phyloP scores from a whole-genome alignment of 768 basidiomycete species.

The Tubosaeta sp. region DNA sequence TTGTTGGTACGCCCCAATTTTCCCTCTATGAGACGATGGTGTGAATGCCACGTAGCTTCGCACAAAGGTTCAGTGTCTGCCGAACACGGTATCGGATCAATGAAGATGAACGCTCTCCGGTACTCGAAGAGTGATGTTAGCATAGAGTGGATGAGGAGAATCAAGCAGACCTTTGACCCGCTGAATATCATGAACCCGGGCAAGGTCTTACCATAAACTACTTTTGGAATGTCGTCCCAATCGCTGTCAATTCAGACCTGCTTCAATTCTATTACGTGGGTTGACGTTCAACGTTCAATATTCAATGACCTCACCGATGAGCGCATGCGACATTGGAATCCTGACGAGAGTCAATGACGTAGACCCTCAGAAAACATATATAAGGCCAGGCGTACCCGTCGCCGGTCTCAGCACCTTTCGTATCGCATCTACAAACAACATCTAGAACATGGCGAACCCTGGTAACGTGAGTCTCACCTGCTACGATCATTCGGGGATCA shows the following conservation, averaged over 20 bases:
- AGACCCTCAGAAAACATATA: constrained; percentile 10
- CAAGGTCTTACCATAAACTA: constrained; percentile 52
- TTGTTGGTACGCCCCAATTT: constrained; percentile 56
- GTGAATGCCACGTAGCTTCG: constrained; percentile 42
- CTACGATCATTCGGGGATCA: background rate
- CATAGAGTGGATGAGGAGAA: constrained; percentile 84
- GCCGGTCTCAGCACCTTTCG: background rate
- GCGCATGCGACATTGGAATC: background rate
- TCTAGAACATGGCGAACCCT: constrained; percentile 10
- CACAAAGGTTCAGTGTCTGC: constrained; percentile 91
- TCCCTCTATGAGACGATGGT: background rate
- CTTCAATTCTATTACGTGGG: background rate
- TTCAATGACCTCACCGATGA: constrained; percentile 10
- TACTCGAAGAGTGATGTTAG: constrained; percentile 82
- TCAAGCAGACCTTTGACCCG: constrained; percentile 88
- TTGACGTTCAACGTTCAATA: no score
- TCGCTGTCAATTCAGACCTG: no score
- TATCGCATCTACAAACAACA: background rate
- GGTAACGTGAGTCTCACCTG: constrained; percentile 15
- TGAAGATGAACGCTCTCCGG: constrained; percentile 86
- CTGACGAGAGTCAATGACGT: constrained; percentile 6
- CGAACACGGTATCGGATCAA: constrained; percentile 94
- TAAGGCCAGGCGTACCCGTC: background rate
- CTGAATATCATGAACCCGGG: constrained; percentile 91
- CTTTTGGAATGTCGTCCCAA: no score